Conservation (phyloP, 768 basidiomycete genomes). For the Podaxis mareebaensis region DNA sequence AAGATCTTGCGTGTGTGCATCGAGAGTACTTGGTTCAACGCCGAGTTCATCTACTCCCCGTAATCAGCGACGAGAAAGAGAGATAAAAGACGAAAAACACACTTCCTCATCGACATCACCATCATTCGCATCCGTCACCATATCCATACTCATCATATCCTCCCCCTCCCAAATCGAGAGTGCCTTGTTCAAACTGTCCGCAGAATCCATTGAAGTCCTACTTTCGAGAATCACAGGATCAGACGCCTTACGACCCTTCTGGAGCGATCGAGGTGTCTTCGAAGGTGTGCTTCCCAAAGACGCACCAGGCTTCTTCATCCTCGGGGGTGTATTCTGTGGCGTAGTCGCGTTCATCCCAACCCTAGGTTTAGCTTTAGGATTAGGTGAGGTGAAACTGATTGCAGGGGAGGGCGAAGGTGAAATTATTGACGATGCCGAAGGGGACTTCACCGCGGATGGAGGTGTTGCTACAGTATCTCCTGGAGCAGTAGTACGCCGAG, state of each 20-base stretch:
- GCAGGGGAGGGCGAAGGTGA: conserved; percentile 32
- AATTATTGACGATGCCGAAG: conserved; percentile 26
- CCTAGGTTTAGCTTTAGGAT: conserved; percentile 32
- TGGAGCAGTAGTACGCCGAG: conserved; percentile 24
- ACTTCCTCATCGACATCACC: conserved; percentile 76
- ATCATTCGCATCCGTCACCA: conserved; percentile 63
- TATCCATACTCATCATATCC: conserved; percentile 68
- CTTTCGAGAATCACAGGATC: conserved; percentile 21
- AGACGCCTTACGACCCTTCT: conserved; percentile 15
- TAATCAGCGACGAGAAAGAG: conserved; percentile 13
- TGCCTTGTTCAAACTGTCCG: conserved; percentile 31
- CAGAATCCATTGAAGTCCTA: conserved; percentile 26
- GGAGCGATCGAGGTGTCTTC: conserved; percentile 15
- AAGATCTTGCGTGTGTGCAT: conserved; percentile 60
- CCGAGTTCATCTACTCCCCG: conserved; percentile 34
- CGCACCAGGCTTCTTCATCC: conserved; percentile 1
- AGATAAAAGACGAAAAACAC: conserved; percentile 18
- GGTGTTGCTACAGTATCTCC: conserved; percentile 13
- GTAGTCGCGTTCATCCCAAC: conserved; percentile 23
- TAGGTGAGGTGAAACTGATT: conserved; percentile 41
- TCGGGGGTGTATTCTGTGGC: conserved; percentile 34
- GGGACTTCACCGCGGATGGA: conserved; percentile 28
- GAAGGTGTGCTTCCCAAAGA: conserved; percentile 23
- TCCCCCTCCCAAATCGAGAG: conserved; percentile 40
- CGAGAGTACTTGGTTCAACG: conserved; percentile 38